Evolutionary conservation across 2,329 filamentous ascomycete genomes (phyloP).

Genomic region (Paradendryphiella salina): DNA sequence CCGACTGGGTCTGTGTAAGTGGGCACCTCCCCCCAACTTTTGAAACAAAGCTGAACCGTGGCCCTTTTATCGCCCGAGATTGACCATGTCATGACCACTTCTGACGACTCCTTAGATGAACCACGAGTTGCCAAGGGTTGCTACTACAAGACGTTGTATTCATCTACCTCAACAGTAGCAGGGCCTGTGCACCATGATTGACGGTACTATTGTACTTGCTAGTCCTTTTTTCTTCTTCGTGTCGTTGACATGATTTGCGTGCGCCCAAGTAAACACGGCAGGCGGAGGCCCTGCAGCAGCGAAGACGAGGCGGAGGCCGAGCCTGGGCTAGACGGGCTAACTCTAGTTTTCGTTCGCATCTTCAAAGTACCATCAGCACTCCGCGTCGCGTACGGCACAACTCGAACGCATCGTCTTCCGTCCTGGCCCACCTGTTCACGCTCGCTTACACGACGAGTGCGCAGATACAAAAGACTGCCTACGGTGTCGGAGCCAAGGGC

Average conservation of each 20-base stretch:
- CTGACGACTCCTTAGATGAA: constrained; percentile 11
- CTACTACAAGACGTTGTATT: neutral
- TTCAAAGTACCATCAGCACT: constrained; percentile 11
- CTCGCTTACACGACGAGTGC: neutral
- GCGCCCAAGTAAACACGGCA: neutral
- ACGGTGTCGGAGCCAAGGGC: constrained; percentile 2
- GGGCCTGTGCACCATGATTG: neutral
- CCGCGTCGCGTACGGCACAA: constrained; percentile 10
- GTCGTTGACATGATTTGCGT: constrained; percentile 5
- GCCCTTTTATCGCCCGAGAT: neutral
- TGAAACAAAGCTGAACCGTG: neutral
- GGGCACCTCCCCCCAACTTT: neutral
- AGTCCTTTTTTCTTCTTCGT: neutral
- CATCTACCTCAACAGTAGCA: neutral
- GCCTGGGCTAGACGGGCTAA: constrained; percentile 5
- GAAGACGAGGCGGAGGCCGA: constrained; percentile 11
- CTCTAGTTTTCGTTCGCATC: constrained; percentile 14
- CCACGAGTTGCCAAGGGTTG: constrained; percentile 9
- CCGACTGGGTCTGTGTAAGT: constrained; percentile 7
- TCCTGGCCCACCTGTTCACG: neutral
- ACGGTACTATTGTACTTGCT: neutral
- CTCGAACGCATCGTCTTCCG: constrained; percentile 4
- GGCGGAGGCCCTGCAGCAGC: constrained; percentile 9
- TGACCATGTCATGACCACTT: neutral
- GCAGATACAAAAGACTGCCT: neutral